Conservation (phyloP, 192 early-diverging fungal genomes). For the Lobulomyces angularis region DNA sequence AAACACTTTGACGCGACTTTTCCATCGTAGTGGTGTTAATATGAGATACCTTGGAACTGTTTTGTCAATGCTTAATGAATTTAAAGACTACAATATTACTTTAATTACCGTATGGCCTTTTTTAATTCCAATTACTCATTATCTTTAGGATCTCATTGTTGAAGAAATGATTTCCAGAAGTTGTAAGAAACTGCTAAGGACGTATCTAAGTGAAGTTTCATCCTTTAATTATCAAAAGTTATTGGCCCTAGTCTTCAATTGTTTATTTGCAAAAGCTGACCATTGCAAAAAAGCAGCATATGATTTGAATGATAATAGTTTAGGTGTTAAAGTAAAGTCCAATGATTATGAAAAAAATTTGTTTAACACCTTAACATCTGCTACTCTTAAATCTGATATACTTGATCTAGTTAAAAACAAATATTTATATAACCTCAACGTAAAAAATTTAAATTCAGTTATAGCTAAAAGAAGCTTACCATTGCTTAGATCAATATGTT, state of each 20-base stretch:
- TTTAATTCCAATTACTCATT: too few relatives aligned
- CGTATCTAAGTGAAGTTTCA: constrained; percentile 43
- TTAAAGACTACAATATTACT: too few relatives aligned
- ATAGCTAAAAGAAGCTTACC: constrained; percentile 27
- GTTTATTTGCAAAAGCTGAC: constrained; percentile 19
- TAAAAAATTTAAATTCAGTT: too few relatives aligned
- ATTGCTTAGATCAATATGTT: constrained; percentile 69
- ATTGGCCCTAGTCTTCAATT: constrained; percentile 74
- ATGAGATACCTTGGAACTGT: constrained; percentile 89
- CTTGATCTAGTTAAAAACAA: too few relatives aligned
- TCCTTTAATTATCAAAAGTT: constrained; percentile 42
- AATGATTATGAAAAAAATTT: too few relatives aligned
- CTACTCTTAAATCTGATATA: too few relatives aligned
- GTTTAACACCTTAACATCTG: too few relatives aligned
- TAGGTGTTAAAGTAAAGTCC: too few relatives aligned
- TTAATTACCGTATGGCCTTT: too few relatives aligned
- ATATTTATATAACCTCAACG: too few relatives aligned
- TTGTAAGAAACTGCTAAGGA: constrained; percentile 71
- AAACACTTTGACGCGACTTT: constrained; percentile 55
- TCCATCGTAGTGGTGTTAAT: constrained; percentile 94
- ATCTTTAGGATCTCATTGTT: constrained; percentile 45
- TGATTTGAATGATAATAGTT: too few relatives aligned
- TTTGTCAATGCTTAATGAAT: constrained; percentile 45
- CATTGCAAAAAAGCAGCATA: constrained; percentile 37
- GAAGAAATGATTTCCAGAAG: constrained; percentile 85